A percentile compares a stretch with the other conserved stretches of the same genome.
Evolutionary conservation across 1,284 basidiomycete genomes (phyloP).

Genomic region (Boletellus deceptivus): DNA sequence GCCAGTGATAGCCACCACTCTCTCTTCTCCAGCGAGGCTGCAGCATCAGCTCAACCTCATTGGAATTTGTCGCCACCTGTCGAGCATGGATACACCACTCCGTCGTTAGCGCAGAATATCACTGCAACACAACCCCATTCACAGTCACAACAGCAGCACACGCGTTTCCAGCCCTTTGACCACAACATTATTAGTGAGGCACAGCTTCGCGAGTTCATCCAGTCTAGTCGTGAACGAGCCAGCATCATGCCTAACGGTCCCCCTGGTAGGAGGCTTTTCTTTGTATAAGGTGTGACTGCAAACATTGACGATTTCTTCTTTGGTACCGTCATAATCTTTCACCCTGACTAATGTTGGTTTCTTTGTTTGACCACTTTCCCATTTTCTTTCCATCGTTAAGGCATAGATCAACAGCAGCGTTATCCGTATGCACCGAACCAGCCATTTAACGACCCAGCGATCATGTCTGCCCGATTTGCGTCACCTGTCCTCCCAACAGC

Average conservation of each 20-base stretch:
- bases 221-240: constrained; percentile 59
- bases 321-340: constrained; percentile 22
- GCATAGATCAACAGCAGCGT: constrained; percentile 37
- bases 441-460: constrained; percentile 73
- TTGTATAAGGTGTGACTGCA: constrained; percentile 36
- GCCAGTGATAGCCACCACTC: constrained; percentile 48
- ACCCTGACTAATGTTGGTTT: constrained; percentile 11
- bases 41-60: constrained; percentile 38
- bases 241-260: constrained; percentile 34
- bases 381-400: constrained; percentile 18
- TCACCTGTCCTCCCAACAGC: constrained; percentile 33
- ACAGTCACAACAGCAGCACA: constrained; percentile 33
- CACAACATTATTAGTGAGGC: constrained; percentile 59
- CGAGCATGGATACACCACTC: constrained; percentile 44
- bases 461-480: constrained; percentile 72
- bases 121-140: constrained; percentile 33
- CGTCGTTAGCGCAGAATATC: constrained; percentile 49
- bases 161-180: constrained; percentile 59
- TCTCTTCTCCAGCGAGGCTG: constrained; percentile 45
- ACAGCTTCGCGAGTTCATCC: constrained; percentile 70
- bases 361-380: constrained; percentile 14
- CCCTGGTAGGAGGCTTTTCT: constrained; percentile 50
- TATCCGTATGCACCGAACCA: constrained; percentile 40
- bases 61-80: constrained; percentile 50
- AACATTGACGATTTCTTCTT: constrained; percentile 36